These are phyloP conservation scores for Beauveria sp. DNA, from an alignment of 2,329 filamentous ascomycete species.

Conservation along the genomic window DNA sequence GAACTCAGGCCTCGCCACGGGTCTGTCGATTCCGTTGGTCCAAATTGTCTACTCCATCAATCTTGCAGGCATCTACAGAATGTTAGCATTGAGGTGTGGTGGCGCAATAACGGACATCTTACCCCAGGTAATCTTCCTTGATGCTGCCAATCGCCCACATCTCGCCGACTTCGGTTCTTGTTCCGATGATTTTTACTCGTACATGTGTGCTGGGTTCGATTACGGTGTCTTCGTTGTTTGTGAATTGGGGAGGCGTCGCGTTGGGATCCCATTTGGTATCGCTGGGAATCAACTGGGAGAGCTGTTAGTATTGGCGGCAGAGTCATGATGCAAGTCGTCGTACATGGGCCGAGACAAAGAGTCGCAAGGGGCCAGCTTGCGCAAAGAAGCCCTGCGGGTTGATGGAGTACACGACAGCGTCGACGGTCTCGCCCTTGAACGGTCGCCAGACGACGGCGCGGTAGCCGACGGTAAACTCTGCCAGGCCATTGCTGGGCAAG, in stretches of 20 bases:
- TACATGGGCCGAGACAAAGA: slow-evolving; percentile 80
- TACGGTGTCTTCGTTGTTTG: slow-evolving; percentile 86
- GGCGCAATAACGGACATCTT: slow-evolving; percentile 15
- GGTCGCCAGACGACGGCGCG: slow-evolving; percentile 96
- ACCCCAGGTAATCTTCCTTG: slow-evolving; percentile 74
- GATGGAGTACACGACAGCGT: slow-evolving; percentile 86
- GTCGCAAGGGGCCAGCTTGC: slow-evolving; percentile 67
- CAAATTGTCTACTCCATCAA: background rate
- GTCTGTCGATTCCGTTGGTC: background rate
- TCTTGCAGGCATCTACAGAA: slow-evolving; percentile 16
- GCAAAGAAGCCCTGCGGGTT: slow-evolving; percentile 90
- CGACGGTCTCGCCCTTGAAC: slow-evolving; percentile 96
- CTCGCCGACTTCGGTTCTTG: slow-evolving; percentile 84
- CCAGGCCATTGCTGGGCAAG: slow-evolving; percentile 81
- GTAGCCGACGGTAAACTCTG: slow-evolving; percentile 92
- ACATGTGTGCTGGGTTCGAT: slow-evolving; percentile 93
- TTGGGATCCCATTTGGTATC: slow-evolving; percentile 94
- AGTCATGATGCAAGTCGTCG: slow-evolving; percentile 20
- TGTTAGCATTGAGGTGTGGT: slow-evolving; percentile 12
- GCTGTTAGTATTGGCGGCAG: background rate
- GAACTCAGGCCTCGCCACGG: background rate
- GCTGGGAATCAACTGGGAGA: slow-evolving; percentile 69
- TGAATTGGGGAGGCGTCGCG: slow-evolving; percentile 93
- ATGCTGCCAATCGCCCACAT: slow-evolving; percentile 98
- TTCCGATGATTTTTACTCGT: slow-evolving; percentile 88